These are phyloP conservation scores for Fistulifera pelliculosa DNA, from an alignment of 108 stramenopile genomes.

Conservation along the genomic window DNA sequence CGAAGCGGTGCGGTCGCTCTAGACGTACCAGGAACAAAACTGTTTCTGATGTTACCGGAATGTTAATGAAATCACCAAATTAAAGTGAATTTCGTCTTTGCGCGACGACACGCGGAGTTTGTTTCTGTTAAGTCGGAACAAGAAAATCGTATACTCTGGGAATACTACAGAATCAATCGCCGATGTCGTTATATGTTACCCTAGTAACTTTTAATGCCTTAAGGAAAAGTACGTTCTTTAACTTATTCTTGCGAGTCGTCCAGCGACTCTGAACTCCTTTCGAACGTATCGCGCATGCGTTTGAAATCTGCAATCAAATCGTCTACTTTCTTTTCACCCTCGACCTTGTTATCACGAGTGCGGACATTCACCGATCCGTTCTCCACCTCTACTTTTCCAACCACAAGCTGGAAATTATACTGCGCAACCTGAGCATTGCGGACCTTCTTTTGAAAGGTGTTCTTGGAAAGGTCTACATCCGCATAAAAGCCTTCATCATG, in stretches of 20 bases:
- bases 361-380: conserved; percentile 88
- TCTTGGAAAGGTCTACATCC: conserved; percentile 87
- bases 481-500: conserved; percentile 90
- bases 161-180: no score
- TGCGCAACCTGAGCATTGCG: conserved; percentile 92
- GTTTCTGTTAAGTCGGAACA: no score
- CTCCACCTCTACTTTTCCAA: conserved; percentile 86
- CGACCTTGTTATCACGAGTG: conserved; percentile 84
- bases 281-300: conserved; percentile 22
- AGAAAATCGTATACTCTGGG: no score
- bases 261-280: no score
- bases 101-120: no score
- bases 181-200: no score
- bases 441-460: conserved; percentile 98
- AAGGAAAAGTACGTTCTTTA: no score
- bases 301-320: conserved; percentile 73
- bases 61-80: conserved; percentile 6
- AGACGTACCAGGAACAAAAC: conserved; percentile 7
- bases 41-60: conserved; percentile 13
- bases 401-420: conserved; percentile 98
- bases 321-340: conserved; percentile 87
- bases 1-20: conserved; percentile 9
- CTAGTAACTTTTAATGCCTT: no score
- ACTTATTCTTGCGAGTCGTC: no score
- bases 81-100: no score